Evolutionary conservation across 768 basidiomycete genomes (phyloP).

Genomic region (Suillus placidus): DNA sequence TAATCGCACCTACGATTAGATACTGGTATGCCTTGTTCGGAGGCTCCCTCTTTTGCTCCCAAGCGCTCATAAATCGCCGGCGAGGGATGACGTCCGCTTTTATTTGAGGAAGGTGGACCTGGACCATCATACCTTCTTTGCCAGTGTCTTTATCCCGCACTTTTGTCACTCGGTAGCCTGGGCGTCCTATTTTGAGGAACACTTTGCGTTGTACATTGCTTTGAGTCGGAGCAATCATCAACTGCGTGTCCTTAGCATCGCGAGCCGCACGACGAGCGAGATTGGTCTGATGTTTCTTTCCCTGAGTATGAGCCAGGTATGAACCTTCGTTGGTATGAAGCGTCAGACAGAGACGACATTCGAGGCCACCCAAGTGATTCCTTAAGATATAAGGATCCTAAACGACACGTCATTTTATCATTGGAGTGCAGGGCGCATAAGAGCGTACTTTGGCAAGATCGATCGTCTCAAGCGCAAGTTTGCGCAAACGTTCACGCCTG

Average conservation of each 20-base stretch:
- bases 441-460: conserved; percentile 88
- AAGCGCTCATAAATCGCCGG: conserved; percentile 94
- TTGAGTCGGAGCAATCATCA: conserved; percentile 87
- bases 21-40: conserved; percentile 98
- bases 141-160: conserved; percentile 90
- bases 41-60: conserved; percentile 95
- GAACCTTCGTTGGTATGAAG: conserved; percentile 99
- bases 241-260: conserved; percentile 91
- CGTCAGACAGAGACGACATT: conserved; percentile 97
- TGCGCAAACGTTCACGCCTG: conserved; percentile 90
- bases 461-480: conserved; percentile 96
- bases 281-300: conserved; percentile 99
- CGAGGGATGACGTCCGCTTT: conserved; percentile 84
- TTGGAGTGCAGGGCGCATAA: background rate
- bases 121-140: conserved; percentile 98
- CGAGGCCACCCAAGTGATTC: conserved; percentile 96
- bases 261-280: conserved; percentile 96
- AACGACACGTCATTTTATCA: conserved; percentile 15
- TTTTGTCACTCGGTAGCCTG: conserved; percentile 96
- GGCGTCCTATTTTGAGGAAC: conserved; percentile 96
- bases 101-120: conserved; percentile 94
- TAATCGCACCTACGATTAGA: conserved; percentile 75
- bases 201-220: conserved; percentile 88
- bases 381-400: conserved; percentile 98
- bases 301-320: conserved; percentile 98